Conservation (phyloP, 2,329 filamentous ascomycete species). For the Cylindrodendrum hubeiense region DNA sequence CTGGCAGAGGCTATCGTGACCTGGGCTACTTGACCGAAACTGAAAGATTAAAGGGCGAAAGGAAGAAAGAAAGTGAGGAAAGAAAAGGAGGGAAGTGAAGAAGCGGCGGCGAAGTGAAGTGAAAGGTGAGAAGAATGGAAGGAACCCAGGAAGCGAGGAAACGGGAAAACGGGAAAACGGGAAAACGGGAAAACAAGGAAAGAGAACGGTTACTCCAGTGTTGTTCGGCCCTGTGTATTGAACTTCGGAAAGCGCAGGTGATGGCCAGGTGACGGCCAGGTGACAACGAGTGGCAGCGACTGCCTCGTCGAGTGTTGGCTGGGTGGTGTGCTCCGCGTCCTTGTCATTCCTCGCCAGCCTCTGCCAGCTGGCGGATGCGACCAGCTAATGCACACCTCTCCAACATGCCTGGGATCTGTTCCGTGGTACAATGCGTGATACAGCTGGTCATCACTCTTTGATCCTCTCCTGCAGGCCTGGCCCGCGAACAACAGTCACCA, state of each 20-base stretch:
- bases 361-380: conserved; percentile 7
- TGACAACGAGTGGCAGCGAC: conserved; percentile 5
- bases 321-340: background rate
- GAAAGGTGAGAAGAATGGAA: conserved; percentile 7
- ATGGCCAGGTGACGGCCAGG: conserved; percentile 14
- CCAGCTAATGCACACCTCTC: conserved; percentile 6
- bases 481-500: conserved; percentile 9
- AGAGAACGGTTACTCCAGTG: conserved; percentile 27
- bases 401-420: background rate
- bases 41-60: background rate
- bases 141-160: conserved; percentile 9
- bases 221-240: conserved; percentile 15
- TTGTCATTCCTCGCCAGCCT: background rate
- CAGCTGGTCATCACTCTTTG: conserved; percentile 17
- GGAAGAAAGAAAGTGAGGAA: background rate
- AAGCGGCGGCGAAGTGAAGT: background rate
- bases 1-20: background rate
- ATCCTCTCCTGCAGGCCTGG: conserved; percentile 2
- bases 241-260: conserved; percentile 30
- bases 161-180: no score
- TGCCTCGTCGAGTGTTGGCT: conserved; percentile 1
- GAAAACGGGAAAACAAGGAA: conserved; percentile 15
- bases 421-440: conserved; percentile 20
- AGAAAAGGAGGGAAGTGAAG: background rate
- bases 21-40: background rate